These are phyloP conservation scores for Bimuria novae-zelandiae DNA, from an alignment of 2,329 filamentous ascomycete genomes.

Conservation along the genomic window DNA sequence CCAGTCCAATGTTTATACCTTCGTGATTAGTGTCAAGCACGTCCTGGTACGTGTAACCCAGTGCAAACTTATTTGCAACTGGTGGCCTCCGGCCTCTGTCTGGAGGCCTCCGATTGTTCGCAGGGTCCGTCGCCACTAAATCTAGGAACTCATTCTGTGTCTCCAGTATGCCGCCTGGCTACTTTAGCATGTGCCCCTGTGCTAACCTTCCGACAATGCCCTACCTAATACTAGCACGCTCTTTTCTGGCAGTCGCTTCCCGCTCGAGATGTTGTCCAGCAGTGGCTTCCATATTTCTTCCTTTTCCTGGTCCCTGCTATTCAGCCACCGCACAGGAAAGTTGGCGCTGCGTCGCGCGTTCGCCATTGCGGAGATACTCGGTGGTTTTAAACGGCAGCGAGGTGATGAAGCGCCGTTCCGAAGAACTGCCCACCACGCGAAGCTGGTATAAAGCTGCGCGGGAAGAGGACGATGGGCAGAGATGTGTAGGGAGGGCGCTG, in stretches of 20 bases:
- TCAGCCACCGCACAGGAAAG: slow-evolving; percentile 39
- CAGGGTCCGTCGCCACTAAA: slow-evolving; percentile 46
- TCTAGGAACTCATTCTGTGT: slow-evolving; percentile 83
- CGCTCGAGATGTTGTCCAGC: slow-evolving; percentile 87
- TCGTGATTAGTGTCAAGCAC: slow-evolving; percentile 93
- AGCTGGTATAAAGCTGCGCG: neutral
- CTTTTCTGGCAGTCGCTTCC: slow-evolving; percentile 88
- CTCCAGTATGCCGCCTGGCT: slow-evolving; percentile 75
- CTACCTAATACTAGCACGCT: slow-evolving; percentile 83
- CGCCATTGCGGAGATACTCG: slow-evolving; percentile 38
- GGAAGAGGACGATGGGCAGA: slow-evolving; percentile 8
- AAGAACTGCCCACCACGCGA: too few species aligned
- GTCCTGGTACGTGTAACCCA: slow-evolving; percentile 95
- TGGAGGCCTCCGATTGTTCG: slow-evolving; percentile 56
- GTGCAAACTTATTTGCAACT: slow-evolving; percentile 86
- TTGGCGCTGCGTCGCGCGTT: slow-evolving; percentile 37
- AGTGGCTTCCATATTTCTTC: slow-evolving; percentile 94
- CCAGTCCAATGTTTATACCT: slow-evolving; percentile 57
- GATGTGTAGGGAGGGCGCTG: slow-evolving; percentile 18
- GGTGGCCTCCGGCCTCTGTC: slow-evolving; percentile 64
- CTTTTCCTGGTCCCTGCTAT: slow-evolving; percentile 68
- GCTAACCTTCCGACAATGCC: slow-evolving; percentile 24
- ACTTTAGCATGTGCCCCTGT: slow-evolving; percentile 22
- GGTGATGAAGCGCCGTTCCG: too few species aligned
- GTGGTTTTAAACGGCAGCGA: too few species aligned